Evolutionary conservation across 2,329 filamentous ascomycete genomes (phyloP).

Genomic region (Colletotrichum tamarilloi): DNA sequence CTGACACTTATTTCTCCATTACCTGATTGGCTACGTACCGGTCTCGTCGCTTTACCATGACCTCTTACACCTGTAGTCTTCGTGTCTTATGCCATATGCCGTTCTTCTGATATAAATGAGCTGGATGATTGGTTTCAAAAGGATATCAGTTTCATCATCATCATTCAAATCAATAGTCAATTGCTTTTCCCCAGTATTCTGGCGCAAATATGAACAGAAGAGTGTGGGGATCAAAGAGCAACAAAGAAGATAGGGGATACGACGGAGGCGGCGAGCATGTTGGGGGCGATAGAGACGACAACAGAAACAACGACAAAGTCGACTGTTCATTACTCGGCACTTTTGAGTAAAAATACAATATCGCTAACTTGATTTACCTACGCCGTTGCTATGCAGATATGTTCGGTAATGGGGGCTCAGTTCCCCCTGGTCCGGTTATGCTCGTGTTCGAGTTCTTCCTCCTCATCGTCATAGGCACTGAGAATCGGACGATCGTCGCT

Average conservation of each 20-base stretch:
- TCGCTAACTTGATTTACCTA: conserved; percentile 29
- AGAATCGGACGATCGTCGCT: conserved; percentile 50
- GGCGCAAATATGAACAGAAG: not conserved
- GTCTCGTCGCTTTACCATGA: too few relatives aligned
- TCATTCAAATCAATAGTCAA: not conserved
- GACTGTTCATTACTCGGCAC: not conserved
- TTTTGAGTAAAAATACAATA: not conserved
- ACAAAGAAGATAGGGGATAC: not conserved
- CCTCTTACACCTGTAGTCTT: too few relatives aligned
- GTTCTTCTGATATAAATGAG: too few relatives aligned
- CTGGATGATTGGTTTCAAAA: too few relatives aligned
- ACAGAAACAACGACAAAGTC: not conserved
- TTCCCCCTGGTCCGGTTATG: conserved; percentile 9
- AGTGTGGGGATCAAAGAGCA: not conserved
- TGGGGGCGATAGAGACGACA: not conserved
- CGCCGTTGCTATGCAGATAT: conserved; percentile 41
- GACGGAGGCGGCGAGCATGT: not conserved
- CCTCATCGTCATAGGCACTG: conserved; percentile 47
- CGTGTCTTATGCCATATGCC: too few relatives aligned
- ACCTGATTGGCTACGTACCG: conserved; percentile 6
- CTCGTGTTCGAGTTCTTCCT: conserved; percentile 39
- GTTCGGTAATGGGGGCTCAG: not conserved
- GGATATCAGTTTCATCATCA: too few relatives aligned
- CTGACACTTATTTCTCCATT: conserved; percentile 6
- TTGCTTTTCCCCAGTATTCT: not conserved